Percentiles rank a stretch among this genome's conserved stretches.
Evolutionary conservation across 2,329 filamentous ascomycete species (phyloP).

Genomic region (Sporothrix variecibatus): DNA sequence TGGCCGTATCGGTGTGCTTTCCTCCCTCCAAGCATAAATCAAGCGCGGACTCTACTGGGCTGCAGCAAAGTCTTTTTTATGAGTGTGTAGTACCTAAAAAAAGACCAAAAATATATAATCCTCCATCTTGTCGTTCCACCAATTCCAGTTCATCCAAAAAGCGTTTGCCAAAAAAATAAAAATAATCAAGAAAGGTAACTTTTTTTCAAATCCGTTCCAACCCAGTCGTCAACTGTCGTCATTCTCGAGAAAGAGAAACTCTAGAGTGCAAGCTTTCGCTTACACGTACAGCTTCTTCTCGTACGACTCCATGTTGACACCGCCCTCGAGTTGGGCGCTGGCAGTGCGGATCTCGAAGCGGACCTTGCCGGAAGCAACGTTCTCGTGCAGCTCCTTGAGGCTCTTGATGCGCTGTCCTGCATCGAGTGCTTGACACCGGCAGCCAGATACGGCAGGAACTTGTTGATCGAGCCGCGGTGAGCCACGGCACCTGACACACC

Average conservation of each 20-base stretch:
- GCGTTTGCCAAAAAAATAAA: not conserved
- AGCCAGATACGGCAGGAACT: slow-evolving; percentile 94
- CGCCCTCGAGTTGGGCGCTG: slow-evolving; percentile 93
- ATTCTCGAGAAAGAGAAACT: not conserved
- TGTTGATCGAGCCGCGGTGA: slow-evolving; percentile 81
- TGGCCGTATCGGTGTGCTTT: not conserved
- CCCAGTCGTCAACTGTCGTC: not conserved
- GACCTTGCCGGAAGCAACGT: slow-evolving; percentile 72
- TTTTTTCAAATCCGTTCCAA: not conserved
- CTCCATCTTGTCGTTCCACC: not conserved
- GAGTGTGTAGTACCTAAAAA: slow-evolving; percentile 6
- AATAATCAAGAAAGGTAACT: slow-evolving; percentile 13
- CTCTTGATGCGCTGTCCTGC: slow-evolving; percentile 89
- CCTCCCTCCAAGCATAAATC: not conserved
- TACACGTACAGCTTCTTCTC: slow-evolving; percentile 99
- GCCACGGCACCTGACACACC: slow-evolving; percentile 88
- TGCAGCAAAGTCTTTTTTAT: slow-evolving; percentile 15
- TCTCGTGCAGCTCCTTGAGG: slow-evolving; percentile 72
- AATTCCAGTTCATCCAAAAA: slow-evolving; percentile 5
- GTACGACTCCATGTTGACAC: slow-evolving; percentile 97
- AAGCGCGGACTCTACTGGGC: slow-evolving; percentile 10
- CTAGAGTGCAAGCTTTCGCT: not conserved
- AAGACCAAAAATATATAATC: not conserved
- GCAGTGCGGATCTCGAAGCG: slow-evolving; percentile 93
- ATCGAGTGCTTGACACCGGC: slow-evolving; percentile 96